Base-by-base conservation (phyloP, 1,284 basidiomycete genomes). In the Ustilago shanxiensis region DNA sequence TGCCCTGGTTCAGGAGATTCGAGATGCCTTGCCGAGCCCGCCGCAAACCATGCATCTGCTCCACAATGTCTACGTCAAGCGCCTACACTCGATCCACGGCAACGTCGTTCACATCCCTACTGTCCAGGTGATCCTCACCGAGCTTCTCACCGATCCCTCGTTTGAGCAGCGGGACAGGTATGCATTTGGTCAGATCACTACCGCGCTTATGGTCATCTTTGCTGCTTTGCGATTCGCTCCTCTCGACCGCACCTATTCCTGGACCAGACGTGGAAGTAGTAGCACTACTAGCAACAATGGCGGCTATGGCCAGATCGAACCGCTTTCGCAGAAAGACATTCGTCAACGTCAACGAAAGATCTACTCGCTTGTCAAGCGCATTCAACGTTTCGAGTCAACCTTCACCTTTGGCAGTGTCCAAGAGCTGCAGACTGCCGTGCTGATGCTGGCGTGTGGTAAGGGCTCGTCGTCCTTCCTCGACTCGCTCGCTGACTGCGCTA, bases 141-240 rank as follows among this genome's bases (percentile, higher is more conserved):
- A 75, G 35, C 16, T 75, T 4, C 60, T 75, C 33, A 58, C 24
- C 35, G 67, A 75, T n/a, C 47, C 55, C 10, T 26, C 35, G 16
- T 71, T 67, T 33, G 72, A 70, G 53, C 44, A 58, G 22, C 72
- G 72, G 29, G 58, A 66, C 14, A 55, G 63, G 9, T 71, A 67
- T 24, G 53, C 60, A 1, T 60, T 71, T 20, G 72, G 72, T 14
- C 37, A 56, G 24, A 67, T 75, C 47, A 64, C 72, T 14, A 41
- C 64, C 18, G 65, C 64, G 2, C 67, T 75, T 47, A 71, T 75
- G 72, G 72, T 67, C 50, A 60, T 75, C 39, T 65, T 71, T n/a
- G 16, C 54, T 10, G 67, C 67, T 16, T 50, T 75, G 5, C 60
- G 64, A 11, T 60, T 59, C 9, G 64, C 62, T 31, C 72, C 72